Evolutionary conservation across 208 protist species (phyloP).

Genomic region (Lotmaria passim): DNA sequence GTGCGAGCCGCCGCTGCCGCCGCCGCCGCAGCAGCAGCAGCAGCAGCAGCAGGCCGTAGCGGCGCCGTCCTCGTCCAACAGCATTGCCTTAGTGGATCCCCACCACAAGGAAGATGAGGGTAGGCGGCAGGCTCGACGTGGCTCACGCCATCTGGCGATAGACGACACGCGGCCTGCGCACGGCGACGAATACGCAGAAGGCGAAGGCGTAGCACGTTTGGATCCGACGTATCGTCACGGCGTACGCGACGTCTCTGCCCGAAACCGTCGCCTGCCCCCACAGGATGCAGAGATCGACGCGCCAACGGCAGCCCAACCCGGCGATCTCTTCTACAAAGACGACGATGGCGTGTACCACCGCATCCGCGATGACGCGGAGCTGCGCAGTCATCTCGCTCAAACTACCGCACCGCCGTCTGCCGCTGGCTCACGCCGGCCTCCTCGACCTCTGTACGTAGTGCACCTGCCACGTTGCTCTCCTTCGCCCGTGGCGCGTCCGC

Average conservation of each 20-base stretch:
- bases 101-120: neutral
- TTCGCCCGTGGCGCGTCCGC: neutral
- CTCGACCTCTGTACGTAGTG: slow-evolving; percentile 25
- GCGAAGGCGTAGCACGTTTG: too few species aligned
- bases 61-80: neutral
- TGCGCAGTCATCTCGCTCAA: slow-evolving; percentile 1
- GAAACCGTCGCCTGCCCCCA: neutral
- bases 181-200: neutral
- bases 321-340: slow-evolving; percentile 33
- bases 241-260: neutral
- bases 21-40: neutral
- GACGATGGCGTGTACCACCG: slow-evolving; percentile 19
- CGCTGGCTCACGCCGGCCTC: neutral
- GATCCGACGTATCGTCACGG: neutral
- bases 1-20: too few species aligned
- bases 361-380: slow-evolving; percentile 17
- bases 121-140: neutral
- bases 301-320: slow-evolving; percentile 16
- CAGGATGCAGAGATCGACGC: neutral
- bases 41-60: neutral
- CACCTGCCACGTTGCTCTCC: slow-evolving; percentile 12
- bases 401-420: neutral
- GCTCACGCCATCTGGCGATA: neutral
- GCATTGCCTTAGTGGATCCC: neutral
- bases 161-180: neutral